Evolutionary conservation across 2,329 filamentous ascomycete species (phyloP).

Genomic region (Thermoascus crustaceus): DNA sequence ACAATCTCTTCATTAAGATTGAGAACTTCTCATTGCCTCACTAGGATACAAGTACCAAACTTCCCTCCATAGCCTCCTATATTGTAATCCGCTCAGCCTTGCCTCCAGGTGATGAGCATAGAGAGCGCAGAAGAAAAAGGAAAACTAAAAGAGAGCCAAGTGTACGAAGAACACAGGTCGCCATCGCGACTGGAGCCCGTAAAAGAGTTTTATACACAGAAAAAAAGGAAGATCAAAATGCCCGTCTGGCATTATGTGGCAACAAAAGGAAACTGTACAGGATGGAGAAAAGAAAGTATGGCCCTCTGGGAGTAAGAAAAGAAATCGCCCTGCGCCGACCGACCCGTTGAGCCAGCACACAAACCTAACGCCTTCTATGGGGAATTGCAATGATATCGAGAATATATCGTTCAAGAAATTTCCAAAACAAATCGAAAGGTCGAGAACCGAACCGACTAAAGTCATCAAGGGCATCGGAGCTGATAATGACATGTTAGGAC

Average conservation of each 20-base stretch:
- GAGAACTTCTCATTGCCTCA: background rate
- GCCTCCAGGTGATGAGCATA: background rate
- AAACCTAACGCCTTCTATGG: conserved; percentile 33
- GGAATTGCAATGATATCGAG: conserved; percentile 23
- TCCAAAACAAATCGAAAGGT: conserved; percentile 16
- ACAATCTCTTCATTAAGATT: too few species aligned
- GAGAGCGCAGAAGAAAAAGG: too few species aligned
- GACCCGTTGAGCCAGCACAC: conserved; percentile 23
- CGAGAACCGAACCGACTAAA: conserved; percentile 16
- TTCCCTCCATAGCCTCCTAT: background rate
- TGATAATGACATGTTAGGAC: conserved; percentile 20
- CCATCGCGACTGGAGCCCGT: background rate
- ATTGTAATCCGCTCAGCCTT: background rate
- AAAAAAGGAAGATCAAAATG: conserved; percentile 10
- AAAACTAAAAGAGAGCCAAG: background rate
- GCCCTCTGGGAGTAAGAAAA: conserved; percentile 13
- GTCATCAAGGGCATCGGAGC: conserved; percentile 19
- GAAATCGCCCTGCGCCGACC: conserved; percentile 19
- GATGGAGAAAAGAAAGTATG: conserved; percentile 9
- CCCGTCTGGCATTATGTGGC: conserved; percentile 6
- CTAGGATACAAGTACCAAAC: conserved; percentile 1
- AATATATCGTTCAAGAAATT: too few species aligned
- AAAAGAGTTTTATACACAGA: conserved; percentile 7
- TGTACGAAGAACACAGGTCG: background rate
- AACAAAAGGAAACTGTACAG: conserved; percentile 8